Base-by-base conservation (phyloP, 169 alveolate genomes). In the Sarcocystis neurona region DNA sequence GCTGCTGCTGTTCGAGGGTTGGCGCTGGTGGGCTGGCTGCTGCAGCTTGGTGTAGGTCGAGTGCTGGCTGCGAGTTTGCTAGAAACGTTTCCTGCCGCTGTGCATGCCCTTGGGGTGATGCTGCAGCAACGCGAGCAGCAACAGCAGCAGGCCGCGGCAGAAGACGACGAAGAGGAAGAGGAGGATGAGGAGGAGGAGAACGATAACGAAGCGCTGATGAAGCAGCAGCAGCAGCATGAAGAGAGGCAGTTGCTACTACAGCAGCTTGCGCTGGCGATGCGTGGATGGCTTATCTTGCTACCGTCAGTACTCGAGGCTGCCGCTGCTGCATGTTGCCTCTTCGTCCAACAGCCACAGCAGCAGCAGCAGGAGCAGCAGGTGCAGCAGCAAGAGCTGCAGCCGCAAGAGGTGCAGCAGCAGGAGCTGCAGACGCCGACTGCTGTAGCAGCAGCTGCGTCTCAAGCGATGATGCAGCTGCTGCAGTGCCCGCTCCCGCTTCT, bases 281-380 rank as follows among this genome's bases (percentile, higher is more conserved):
- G 82, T 48, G 58, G 58, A 72, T 72, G 82, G 82, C 5, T 72
- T n/a, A 72, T 72, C 56, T 2, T 72, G 34, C 46, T 72, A 30
- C 82, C 82, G 18, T 32, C 82, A 2, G 15, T 72, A 2, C 82
- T 72, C 8, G 6, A 47, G 34, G 12, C 66, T 12, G 12, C 66
- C 23, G 12, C 23, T 23, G 12, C 66, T 53, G 12, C 66, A 15
- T 53, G 30, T 53, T 53, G 30, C 23, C 23, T 53, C 66, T 53
- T 53, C 66, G 66, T 15, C 30, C 23, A 12, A 56, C 82, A 2
- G 34, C 56, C 39, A 23, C 39, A 30, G 34, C 43, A 1, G 46
- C 27, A 1, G 43, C 39, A 41, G 75, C 75, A n/a, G 15, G 70
- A 34, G 32, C 8, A n/a, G 75, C 41, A 6, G 70, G n/a, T 12